Base-by-base conservation (phyloP, 2,329 filamentous ascomycete species). In the Fusarium longipes region DNA sequence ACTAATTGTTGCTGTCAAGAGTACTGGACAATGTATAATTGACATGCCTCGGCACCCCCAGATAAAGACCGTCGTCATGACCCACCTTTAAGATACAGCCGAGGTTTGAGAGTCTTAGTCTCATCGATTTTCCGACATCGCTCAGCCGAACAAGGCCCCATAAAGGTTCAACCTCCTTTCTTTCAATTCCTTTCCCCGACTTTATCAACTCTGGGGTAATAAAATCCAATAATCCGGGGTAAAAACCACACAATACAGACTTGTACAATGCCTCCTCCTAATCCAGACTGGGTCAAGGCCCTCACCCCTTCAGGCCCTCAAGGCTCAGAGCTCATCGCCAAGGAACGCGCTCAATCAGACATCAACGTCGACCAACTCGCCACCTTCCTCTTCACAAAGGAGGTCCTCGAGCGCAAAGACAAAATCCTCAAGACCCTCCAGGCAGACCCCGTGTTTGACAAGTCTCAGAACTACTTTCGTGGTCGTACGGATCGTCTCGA, bases 381-480 rank as follows among this genome's bases (percentile, higher is more conserved):
- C 44, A 82, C 87, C 50, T 89, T 92, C 72, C 82, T 94, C 44
- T 91, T 91, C 77, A 91, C 89, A 22, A 87, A 87, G 71, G 84
- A 89, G 59, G 82, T 83, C 7, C 81, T 93, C 12, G 82, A 89
- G 57, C 82, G 86, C 40, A 88, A 89, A 71, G 79, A 85, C 3
- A 81, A 80, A 24, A 83, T 94, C 27, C 80, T 93, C 8, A 79
- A 84, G 45, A 83, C 92, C n/a, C 83, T 94, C 7, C 81, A 89
- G 70, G 76, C 83, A 0, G 90, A 94, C 59, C 86, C 87, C 51
- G 84, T 93, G 57, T 93, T 94, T 70, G 89, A 93, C 78, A 94
- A 93, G 80, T 88, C 88, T 5, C 88, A 91, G 67, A 93, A 93
- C 75, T 92, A 93, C 79, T 92, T 91, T 76, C 84, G 87, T 68